Base-by-base conservation (phyloP, 495 filamentous ascomycete genomes). In the Aspergillus taichungensis region DNA sequence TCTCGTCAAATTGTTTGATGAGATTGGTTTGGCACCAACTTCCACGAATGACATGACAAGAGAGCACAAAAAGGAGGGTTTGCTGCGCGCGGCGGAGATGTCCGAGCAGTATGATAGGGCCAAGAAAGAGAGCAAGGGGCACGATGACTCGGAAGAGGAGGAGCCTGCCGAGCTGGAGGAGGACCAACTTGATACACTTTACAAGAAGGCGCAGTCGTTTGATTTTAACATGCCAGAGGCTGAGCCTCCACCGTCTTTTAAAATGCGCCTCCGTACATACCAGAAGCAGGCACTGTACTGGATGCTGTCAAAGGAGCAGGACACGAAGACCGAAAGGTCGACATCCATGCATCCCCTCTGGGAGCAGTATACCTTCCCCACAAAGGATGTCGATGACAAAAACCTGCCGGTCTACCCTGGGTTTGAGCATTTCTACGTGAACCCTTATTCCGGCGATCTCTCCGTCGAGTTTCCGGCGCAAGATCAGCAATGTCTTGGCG, bases 321-420 rank as follows among this genome's bases (percentile, higher is more conserved):
- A 94, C 43, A 76, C 83, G 42, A 80, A 78, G 43, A 70, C 76
- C 12, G 69, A 73, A 11, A 67, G 75, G 27, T 78, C 79, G 41
- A 76, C 80, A 40, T 95, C 89, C 2, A 95, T 98, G 88, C 89
- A 98, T 67, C 92, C 92, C 8, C 63, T 98, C 6, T 98, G 92
- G 92, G 92, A 98, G 67, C 85, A 97, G 64, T 98, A 97, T 49
- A 52, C 55, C 10, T 98, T 88, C 88, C 92, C 94, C 1, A 70
- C 68, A 6, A 90, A 88, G 61, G 92, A 96, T 66, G 80, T 84
- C 31, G 87, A 97, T 45, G 87, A 88, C 50, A 76, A 85, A 38
- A 76, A 83, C 6, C 43, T 95, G 8, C 81, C 84, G 3, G 50
- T 47, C 13, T 73, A 90, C 12, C 64, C 72, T 7, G 75, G 72